A percentile compares a stretch with the other conserved stretches of the same genome.
These are phyloP conservation scores for Wickerhamiella kazuoi DNA, from an alignment of 805 yeast species.

Conservation along the genomic window DNA sequence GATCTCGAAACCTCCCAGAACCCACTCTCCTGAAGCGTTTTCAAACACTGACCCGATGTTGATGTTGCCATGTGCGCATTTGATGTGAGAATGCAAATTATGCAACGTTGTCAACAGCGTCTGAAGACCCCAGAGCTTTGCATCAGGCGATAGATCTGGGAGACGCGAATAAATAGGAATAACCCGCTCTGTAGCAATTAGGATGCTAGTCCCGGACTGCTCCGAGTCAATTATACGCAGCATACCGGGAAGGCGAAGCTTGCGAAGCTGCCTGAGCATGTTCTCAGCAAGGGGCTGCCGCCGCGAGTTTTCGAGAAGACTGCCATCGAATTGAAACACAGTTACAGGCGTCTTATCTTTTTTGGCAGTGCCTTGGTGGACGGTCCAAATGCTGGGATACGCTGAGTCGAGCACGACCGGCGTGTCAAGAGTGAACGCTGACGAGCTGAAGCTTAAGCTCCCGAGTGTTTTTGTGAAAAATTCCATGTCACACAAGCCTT, in stretches of 20 bases:
- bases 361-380: slow-evolving; percentile 38
- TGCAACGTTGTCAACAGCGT: slow-evolving; percentile 36
- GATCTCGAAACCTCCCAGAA: slow-evolving; percentile 64
- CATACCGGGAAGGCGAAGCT: slow-evolving; percentile 54
- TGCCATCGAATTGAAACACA: slow-evolving; percentile 43
- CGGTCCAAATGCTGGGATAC: slow-evolving; percentile 37
- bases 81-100: slow-evolving; percentile 37
- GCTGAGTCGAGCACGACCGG: slow-evolving; percentile 14
- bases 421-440: slow-evolving; percentile 22
- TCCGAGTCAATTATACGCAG: slow-evolving; percentile 43
- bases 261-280: slow-evolving; percentile 31
- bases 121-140: slow-evolving; percentile 37
- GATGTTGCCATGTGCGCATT: slow-evolving; percentile 48
- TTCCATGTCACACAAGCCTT: slow-evolving; percentile 48
- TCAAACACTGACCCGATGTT: slow-evolving; percentile 42
- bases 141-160: slow-evolving; percentile 18
- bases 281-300: slow-evolving; percentile 27
- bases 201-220: slow-evolving; percentile 39
- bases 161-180: slow-evolving; percentile 31
- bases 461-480: slow-evolving; percentile 48
- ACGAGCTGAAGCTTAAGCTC: slow-evolving; percentile 18
- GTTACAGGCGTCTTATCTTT: slow-evolving; percentile 35
- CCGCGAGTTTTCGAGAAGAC: slow-evolving; percentile 21
- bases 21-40: slow-evolving; percentile 64
- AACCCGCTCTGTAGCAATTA: slow-evolving; percentile 53